phyloP scores from a whole-genome alignment of 805 yeast species.

The Cyberlindnera bimundalis region DNA sequence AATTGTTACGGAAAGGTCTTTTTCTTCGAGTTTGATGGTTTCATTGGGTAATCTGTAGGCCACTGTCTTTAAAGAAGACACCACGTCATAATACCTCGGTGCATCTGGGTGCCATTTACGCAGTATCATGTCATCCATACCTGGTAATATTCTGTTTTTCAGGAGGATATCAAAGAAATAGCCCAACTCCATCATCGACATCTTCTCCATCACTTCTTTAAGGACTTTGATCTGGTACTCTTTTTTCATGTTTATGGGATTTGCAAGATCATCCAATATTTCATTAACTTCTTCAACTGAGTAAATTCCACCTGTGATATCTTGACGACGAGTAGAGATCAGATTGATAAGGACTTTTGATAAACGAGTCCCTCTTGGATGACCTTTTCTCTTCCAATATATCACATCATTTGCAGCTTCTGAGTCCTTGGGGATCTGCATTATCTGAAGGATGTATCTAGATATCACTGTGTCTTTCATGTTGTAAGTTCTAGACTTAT shows the following conservation, averaged over 20 bases:
- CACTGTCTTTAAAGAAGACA: constrained; percentile 58
- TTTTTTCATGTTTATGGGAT: constrained; percentile 26
- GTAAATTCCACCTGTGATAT: constrained; percentile 32
- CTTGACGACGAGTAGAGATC: constrained; percentile 43
- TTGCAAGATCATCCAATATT: constrained; percentile 42
- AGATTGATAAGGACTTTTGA: constrained; percentile 48
- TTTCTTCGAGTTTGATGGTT: constrained; percentile 36
- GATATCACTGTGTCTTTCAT: constrained; percentile 64
- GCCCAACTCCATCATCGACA: constrained; percentile 60
- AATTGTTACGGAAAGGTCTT: constrained; percentile 34
- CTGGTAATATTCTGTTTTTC: constrained; percentile 49
- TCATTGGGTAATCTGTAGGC: constrained; percentile 58
- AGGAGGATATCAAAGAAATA: constrained; percentile 69
- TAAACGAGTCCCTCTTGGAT: constrained; percentile 41
- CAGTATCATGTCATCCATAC: constrained; percentile 57
- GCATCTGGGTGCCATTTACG: constrained; percentile 80
- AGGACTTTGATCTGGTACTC: constrained; percentile 43
- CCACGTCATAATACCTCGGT: constrained; percentile 55
- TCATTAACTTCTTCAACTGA: constrained; percentile 49
- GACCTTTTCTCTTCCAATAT: constrained; percentile 42
- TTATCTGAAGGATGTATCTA: constrained; percentile 43
- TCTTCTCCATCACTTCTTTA: constrained; percentile 44
- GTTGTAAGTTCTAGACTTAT: constrained; percentile 52
- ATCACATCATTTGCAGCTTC: constrained; percentile 50
- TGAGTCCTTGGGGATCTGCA: constrained; percentile 58